Evolutionary conservation across 805 yeast genomes (phyloP).

Genomic region (Hanseniaspora hatyaiensis): DNA sequence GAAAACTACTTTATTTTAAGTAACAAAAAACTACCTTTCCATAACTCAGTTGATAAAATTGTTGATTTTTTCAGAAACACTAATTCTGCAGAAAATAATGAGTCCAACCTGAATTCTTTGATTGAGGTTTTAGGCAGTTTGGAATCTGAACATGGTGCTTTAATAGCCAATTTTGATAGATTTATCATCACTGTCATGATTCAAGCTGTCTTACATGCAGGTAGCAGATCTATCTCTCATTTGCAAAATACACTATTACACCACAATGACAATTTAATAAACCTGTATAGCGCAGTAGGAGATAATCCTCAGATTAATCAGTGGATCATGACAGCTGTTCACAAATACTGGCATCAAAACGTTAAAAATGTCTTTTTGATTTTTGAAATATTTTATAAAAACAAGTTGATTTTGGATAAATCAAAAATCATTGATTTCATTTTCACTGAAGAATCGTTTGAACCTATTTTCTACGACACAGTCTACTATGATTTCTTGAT

Average conservation of each 20-base stretch:
- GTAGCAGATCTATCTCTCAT: slow-evolving; percentile 78
- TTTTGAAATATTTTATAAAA: slow-evolving; percentile 40
- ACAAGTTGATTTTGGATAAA: slow-evolving; percentile 34
- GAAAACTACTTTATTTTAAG: slow-evolving; percentile 30
- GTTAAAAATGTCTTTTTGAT: slow-evolving; percentile 56
- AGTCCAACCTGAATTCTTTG: slow-evolving; percentile 27
- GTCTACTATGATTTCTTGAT: slow-evolving; percentile 37
- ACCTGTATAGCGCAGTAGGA: slow-evolving; percentile 25
- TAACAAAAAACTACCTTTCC: slow-evolving; percentile 31
- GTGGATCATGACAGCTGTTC: slow-evolving; percentile 44
- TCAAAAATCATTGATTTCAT: slow-evolving; percentile 31
- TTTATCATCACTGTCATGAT: slow-evolving; percentile 50
- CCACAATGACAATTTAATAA: slow-evolving; percentile 30
- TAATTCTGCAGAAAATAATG: slow-evolving; percentile 18
- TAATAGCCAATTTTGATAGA: slow-evolving; percentile 31
- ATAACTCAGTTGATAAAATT: slow-evolving; percentile 30
- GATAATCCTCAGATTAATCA: slow-evolving; percentile 28
- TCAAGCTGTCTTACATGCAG: slow-evolving; percentile 67
- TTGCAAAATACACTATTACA: slow-evolving; percentile 45
- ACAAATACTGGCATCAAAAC: slow-evolving; percentile 54
- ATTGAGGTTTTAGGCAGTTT: slow-evolving; percentile 26
- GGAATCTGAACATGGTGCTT: slow-evolving; percentile 24
- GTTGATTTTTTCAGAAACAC: slow-evolving; percentile 32
- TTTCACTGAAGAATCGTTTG: slow-evolving; percentile 34
- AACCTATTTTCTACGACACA: slow-evolving; percentile 33